phyloP scores from a whole-genome alignment of 2,329 filamentous ascomycete species.

The Emergomyces pasteurianus region DNA sequence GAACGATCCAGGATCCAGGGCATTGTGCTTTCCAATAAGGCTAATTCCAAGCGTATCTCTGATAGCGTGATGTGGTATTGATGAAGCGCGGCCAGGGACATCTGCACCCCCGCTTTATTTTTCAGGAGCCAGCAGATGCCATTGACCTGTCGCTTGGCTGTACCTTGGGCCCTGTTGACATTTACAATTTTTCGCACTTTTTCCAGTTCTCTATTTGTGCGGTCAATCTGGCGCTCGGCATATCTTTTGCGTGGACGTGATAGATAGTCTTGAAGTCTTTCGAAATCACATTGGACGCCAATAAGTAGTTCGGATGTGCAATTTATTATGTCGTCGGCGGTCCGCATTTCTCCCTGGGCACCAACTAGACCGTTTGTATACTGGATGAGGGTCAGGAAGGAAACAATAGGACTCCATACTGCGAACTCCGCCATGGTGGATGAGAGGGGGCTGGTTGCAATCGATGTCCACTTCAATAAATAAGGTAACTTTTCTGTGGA shows the following conservation, averaged over 20 bases:
- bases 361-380: neutral
- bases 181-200: neutral
- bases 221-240: neutral
- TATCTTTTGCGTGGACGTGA: neutral
- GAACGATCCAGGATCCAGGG: neutral
- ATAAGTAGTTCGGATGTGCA: neutral
- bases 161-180: neutral
- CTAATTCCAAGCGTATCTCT: neutral
- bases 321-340: neutral
- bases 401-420: neutral
- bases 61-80: neutral
- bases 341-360: neutral
- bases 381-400: neutral
- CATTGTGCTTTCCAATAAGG: neutral
- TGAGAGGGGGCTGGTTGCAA: neutral
- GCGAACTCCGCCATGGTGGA: neutral
- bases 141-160: neutral
- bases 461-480: neutral
- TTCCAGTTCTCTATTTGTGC: neutral
- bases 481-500: neutral
- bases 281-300: neutral
- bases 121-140: neutral
- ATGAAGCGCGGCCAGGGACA: neutral
- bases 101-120: neutral
- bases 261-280: neutral